These are phyloP conservation scores for Fraxinus latifolia DNA, from an alignment of 305 asterid species.

Conservation along the genomic window DNA sequence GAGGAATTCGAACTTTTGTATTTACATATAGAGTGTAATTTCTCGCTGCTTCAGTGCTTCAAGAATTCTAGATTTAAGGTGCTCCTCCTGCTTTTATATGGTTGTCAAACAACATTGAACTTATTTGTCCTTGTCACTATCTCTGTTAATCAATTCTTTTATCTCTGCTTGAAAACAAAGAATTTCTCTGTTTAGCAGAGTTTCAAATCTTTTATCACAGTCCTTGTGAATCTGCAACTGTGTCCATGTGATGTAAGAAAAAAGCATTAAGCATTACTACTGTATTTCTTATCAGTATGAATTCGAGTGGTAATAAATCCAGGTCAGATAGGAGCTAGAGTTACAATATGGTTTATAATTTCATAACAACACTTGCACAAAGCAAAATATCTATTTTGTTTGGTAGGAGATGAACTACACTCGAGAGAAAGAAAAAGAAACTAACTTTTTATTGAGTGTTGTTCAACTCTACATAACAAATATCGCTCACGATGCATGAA, in stretches of 20 bases:
- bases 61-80: neutral
- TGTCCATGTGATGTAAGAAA: neutral
- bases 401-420: neutral
- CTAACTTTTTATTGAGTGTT: neutral
- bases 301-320: neutral
- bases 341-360: too few species aligned
- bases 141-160: neutral
- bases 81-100: neutral
- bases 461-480: neutral
- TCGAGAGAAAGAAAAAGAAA: neutral
- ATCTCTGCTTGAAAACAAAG: neutral
- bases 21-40: too few species aligned
- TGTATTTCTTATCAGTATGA: neutral
- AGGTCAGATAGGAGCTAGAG: neutral
- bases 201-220: neutral
- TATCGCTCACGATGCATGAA: neutral
- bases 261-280: neutral
- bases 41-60: neutral
- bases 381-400: neutral
- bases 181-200: neutral
- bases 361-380: neutral
- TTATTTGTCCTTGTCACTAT: neutral
- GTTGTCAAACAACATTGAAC: neutral
- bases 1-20: too few species aligned
- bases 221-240: too few species aligned